Evolutionary conservation across 2,329 filamentous ascomycete genomes (phyloP).

Genomic region (Phyllosticta ampelicida): DNA sequence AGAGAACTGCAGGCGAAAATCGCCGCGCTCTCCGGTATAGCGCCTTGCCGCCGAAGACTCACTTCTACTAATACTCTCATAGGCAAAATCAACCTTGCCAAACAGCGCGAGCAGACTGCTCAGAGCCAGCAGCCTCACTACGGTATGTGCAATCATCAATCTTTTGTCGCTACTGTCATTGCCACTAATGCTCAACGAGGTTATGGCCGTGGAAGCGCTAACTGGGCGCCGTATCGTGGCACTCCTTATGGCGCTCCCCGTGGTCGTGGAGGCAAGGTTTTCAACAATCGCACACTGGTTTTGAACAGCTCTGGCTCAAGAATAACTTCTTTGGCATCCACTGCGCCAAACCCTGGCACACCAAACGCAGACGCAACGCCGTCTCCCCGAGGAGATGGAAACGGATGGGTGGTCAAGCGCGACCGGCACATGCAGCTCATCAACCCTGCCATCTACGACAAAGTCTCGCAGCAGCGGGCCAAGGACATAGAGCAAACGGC

Average conservation of each 20-base stretch:
- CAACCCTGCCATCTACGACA: constrained; percentile 67
- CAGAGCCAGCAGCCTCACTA: constrained; percentile 19
- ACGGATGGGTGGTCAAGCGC: constrained; percentile 57
- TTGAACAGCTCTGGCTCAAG: constrained; percentile 39
- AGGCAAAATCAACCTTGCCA: constrained; percentile 75
- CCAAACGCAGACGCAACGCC: constrained; percentile 11
- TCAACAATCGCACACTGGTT: constrained; percentile 50
- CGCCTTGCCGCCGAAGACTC: constrained; percentile 7
- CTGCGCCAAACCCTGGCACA: constrained; percentile 11
- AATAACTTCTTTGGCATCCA: neutral
- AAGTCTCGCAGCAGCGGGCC: constrained; percentile 55
- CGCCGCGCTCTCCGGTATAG: constrained; percentile 46
- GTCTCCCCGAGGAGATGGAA: constrained; percentile 2
- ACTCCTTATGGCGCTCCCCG: constrained; percentile 17
- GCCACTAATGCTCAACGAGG: constrained; percentile 10
- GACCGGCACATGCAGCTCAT: constrained; percentile 75
- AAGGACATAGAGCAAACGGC: constrained; percentile 63
- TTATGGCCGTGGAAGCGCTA: constrained; percentile 11
- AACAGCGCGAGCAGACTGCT: constrained; percentile 41
- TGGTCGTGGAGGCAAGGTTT: constrained; percentile 28
- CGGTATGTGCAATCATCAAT: constrained; percentile 23
- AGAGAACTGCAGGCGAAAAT: constrained; percentile 46
- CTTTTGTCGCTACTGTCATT: constrained; percentile 21
- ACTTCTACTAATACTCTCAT: neutral
- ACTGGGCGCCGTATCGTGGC: constrained; percentile 21